A percentile compares a stretch with the other conserved stretches of the same genome.
Evolutionary conservation across 2,329 filamentous ascomycete species (phyloP).

Genomic region (Nemania sp.): DNA sequence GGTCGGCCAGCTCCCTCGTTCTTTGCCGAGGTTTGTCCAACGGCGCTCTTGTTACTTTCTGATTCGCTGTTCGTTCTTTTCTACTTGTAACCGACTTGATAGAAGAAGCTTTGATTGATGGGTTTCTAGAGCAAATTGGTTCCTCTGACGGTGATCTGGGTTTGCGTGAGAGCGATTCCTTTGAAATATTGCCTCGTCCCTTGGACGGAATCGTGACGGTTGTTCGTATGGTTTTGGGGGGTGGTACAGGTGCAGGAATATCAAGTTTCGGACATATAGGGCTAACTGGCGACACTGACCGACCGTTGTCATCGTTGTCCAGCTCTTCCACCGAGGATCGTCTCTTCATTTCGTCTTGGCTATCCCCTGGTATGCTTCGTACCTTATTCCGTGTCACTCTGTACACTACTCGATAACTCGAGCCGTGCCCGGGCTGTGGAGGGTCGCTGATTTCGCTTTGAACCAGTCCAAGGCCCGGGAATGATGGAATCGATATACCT

Average conservation of each 20-base stretch:
- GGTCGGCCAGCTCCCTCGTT: constrained; percentile 32
- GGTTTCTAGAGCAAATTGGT: constrained; percentile 19
- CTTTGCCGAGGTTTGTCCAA: constrained; percentile 30
- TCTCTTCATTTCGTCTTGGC: constrained; percentile 36
- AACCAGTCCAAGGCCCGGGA: constrained; percentile 63
- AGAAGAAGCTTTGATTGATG: constrained; percentile 33
- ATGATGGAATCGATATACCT: constrained; percentile 56
- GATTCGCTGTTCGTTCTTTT: constrained; percentile 49
- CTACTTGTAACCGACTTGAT: constrained; percentile 32
- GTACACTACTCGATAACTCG: constrained; percentile 63
- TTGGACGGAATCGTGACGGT: constrained; percentile 29
- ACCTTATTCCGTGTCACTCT: constrained; percentile 59
- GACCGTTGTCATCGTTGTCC: constrained; percentile 30
- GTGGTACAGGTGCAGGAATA: constrained; percentile 33
- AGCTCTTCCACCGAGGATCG: constrained; percentile 34
- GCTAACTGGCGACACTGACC: constrained; percentile 11
- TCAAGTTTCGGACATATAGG: constrained; percentile 11
- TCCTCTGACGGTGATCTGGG: constrained; percentile 24
- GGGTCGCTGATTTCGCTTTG: constrained; percentile 46
- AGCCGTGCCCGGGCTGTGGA: constrained; percentile 28
- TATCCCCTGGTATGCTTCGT: constrained; percentile 46
- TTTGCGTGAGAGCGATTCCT: constrained; percentile 10
- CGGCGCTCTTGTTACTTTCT: constrained; percentile 52
- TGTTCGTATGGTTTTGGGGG: constrained; percentile 34
- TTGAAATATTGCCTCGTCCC: constrained; percentile 5